Base-by-base conservation (phyloP, 2,329 filamentous ascomycete species). In the Aspergillus thermomutatus region DNA sequence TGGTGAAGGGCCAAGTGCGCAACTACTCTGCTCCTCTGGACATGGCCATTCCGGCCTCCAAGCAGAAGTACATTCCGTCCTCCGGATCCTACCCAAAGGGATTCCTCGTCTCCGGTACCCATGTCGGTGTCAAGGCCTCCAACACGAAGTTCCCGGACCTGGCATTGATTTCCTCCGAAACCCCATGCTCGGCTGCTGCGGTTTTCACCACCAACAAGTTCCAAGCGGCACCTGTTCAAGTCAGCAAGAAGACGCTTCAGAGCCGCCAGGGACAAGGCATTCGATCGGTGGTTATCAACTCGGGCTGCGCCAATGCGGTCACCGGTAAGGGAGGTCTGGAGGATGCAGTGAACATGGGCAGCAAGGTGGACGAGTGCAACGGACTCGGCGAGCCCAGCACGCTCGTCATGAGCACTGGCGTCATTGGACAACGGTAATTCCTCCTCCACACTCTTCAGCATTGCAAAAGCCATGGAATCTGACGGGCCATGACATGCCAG, bases 191-290 rank as follows among this genome's bases (percentile, higher is more conserved):
- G 6, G 92, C 89, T 9, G 91, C 92, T 0, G 94, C 92, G 6
- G 92, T 97, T 48, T 97, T 97, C 79, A 99, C 94, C 54, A 95
- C 92, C 75, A 99, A 99, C 80, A 92, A 93, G 75, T 99, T 99
- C 78, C 92, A 97, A 76, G 94, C 94, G 19, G 94, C 94, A 10
- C 94, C 94, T 4, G 93, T 99, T 47, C 91, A 90, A 28, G 89
- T 96, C 59, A 93, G 89, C 74, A 83, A 87, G 61, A 82, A 88
- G 56, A 84, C 92, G 58, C 78, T 96, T 37, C 81, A 86, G 71
- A 80, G 80, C 62, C 84, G 85, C 64, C 79, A 81, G 49, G 89
- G 91, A 57, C 74, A 82, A 11, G 90, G 89, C 1, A 83, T 97
- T 55, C 83, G 88, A 59, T 89, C 89, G 53, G 87, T 99, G 26